phyloP scores from a whole-genome alignment of 306 rosid genomes.

The cucumber (Cucumis sativus) region DNA sequence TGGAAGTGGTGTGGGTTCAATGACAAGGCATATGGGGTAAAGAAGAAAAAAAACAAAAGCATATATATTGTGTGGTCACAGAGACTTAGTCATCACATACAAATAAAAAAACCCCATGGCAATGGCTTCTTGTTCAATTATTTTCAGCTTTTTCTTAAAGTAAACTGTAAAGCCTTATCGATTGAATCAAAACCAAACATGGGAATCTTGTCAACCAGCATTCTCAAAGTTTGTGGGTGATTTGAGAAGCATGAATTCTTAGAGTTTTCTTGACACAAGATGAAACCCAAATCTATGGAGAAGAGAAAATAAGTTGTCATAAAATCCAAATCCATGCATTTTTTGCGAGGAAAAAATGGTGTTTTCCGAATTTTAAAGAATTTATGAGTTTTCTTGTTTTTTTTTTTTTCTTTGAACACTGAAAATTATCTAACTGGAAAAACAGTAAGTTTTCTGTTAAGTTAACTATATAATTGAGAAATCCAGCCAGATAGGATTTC shows the following conservation, averaged over 20 bases:
- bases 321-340: no score
- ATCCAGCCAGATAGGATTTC: not conserved
- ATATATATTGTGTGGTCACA: not conserved
- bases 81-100: not conserved
- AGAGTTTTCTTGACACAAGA: no score
- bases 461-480: not conserved
- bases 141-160: not conserved
- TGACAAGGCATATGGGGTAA: constrained; percentile 6
- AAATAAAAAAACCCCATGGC: not conserved
- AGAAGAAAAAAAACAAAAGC: not conserved
- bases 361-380: no score
- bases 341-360: no score
- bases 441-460: not conserved
- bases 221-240: not conserved
- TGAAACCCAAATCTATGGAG: no score
- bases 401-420: no score
- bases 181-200: not conserved
- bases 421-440: no score
- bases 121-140: not conserved
- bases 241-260: not conserved
- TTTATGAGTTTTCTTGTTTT: no score
- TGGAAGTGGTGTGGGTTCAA: not conserved
- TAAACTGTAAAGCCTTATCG: not conserved
- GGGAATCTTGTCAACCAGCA: not conserved
- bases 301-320: no score